Evolutionary conservation across 805 yeast species (phyloP).

Genomic region (Torulaspora gathmanii): DNA sequence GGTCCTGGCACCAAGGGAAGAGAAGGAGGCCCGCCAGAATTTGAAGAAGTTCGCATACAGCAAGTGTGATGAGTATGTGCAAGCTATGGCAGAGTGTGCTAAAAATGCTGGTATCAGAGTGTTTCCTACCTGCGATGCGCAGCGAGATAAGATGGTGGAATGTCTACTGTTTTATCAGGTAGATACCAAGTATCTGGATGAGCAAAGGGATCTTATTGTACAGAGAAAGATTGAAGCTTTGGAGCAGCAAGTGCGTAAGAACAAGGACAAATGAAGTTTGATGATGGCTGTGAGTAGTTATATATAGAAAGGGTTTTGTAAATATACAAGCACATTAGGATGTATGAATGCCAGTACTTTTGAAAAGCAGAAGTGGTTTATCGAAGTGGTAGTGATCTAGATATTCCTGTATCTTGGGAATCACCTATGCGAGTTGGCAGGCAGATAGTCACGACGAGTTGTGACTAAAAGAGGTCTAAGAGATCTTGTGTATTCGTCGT

Average conservation of each 20-base stretch:
- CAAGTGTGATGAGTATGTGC: slow-evolving; percentile 64
- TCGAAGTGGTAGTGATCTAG: not conserved
- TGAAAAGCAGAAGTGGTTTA: not conserved
- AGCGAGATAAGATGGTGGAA: slow-evolving; percentile 52
- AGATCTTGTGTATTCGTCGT: slow-evolving; percentile 29
- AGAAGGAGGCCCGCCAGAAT: slow-evolving; percentile 62
- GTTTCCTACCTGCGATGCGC: slow-evolving; percentile 59
- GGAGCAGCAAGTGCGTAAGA: slow-evolving; percentile 26
- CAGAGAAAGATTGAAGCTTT: slow-evolving; percentile 47
- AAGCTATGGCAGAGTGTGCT: slow-evolving; percentile 62
- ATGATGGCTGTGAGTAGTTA: not conserved
- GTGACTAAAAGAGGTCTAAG: slow-evolving; percentile 27
- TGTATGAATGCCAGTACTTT: slow-evolving; percentile 5
- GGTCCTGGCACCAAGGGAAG: slow-evolving; percentile 74
- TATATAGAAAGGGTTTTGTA: slow-evolving; percentile 1
- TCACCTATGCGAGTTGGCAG: not conserved
- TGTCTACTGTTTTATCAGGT: slow-evolving; percentile 62
- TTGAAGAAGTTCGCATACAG: slow-evolving; percentile 66
- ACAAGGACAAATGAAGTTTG: slow-evolving; percentile 7
- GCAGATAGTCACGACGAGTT: not conserved
- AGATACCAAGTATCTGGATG: slow-evolving; percentile 56
- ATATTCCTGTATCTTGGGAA: not conserved
- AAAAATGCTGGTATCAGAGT: slow-evolving; percentile 58
- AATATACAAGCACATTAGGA: not conserved
- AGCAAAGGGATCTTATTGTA: slow-evolving; percentile 61